Evolutionary conservation across 176 grass and related monocot species (phyloP).

Genomic region (Miscanthus lutarioriparius): DNA sequence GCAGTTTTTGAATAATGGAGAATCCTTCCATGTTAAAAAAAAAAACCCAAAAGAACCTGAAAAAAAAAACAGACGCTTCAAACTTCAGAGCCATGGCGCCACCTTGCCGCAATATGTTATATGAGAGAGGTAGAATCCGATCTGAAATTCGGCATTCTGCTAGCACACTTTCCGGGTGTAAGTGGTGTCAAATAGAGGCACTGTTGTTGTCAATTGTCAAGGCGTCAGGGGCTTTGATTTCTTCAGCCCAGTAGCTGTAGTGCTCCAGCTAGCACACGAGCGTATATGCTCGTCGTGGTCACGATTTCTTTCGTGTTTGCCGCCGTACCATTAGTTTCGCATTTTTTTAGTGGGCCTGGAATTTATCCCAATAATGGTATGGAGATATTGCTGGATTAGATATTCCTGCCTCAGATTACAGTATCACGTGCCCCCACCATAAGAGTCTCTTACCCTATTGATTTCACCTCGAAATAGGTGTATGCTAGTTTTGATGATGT

Average conservation of each 20-base stretch:
- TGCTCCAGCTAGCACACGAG: background rate
- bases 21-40: too few relatives aligned
- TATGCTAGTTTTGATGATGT: background rate
- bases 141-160: background rate
- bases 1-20: too few relatives aligned
- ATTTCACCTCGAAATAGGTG: background rate
- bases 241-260: background rate
- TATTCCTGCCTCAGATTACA: background rate
- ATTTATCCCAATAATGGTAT: too few relatives aligned
- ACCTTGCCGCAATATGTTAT: background rate
- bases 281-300: constrained; percentile 15
- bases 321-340: background rate
- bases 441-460: background rate
- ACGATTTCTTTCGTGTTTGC: constrained; percentile 13
- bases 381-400: background rate
- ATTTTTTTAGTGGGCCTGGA: too few relatives aligned
- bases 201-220: background rate
- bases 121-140: background rate
- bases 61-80: background rate
- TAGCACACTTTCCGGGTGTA: background rate
- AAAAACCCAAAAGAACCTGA: too few relatives aligned
- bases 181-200: constrained; percentile 10
- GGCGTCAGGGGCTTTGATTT: background rate
- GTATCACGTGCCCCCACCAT: background rate
- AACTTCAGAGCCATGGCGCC: too few relatives aligned